Percentiles rank a stretch among this genome's conserved stretches.
These are phyloP conservation scores for Kodamaea ohmeri DNA, from an alignment of 1,139 yeast genomes.

Conservation along the genomic window DNA sequence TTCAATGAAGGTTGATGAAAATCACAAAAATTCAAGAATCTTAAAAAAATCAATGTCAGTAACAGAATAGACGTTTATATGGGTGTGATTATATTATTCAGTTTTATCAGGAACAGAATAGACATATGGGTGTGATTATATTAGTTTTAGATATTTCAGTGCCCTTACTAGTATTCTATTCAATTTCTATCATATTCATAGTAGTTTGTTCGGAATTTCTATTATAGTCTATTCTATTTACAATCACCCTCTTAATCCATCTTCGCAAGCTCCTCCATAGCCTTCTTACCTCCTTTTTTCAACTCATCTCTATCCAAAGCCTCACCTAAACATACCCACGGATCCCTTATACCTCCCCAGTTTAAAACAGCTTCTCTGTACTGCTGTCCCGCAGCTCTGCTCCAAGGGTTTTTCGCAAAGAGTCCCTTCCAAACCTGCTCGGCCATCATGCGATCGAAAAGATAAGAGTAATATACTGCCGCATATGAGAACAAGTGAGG, in stretches of 20 bases:
- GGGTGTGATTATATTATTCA: neutral
- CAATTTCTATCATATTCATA: neutral
- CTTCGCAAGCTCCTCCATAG: slow-evolving; percentile 64
- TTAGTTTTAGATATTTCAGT: too few species aligned
- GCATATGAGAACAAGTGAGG: slow-evolving; percentile 95
- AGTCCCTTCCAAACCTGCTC: slow-evolving; percentile 77
- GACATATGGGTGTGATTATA: too few species aligned
- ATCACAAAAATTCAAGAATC: neutral
- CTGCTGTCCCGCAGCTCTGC: slow-evolving; percentile 68
- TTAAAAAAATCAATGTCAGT: neutral
- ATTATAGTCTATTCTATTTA: neutral
- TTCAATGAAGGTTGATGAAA: neutral
- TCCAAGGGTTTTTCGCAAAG: slow-evolving; percentile 68
- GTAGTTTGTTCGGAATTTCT: neutral
- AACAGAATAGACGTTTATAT: neutral
- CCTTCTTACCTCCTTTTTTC: slow-evolving; percentile 63
- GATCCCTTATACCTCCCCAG: slow-evolving; percentile 94
- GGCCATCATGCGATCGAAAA: slow-evolving; percentile 91
- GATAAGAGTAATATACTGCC: slow-evolving; percentile 87
- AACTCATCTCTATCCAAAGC: slow-evolving; percentile 65
- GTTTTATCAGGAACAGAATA: too few species aligned
- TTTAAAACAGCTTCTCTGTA: slow-evolving; percentile 68
- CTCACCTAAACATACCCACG: slow-evolving; percentile 84
- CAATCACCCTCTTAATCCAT: neutral
- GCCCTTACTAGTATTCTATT: too few species aligned